Evolutionary conservation across 1,284 basidiomycete genomes (phyloP).

Genomic region (Pseudozyma pruni): DNA sequence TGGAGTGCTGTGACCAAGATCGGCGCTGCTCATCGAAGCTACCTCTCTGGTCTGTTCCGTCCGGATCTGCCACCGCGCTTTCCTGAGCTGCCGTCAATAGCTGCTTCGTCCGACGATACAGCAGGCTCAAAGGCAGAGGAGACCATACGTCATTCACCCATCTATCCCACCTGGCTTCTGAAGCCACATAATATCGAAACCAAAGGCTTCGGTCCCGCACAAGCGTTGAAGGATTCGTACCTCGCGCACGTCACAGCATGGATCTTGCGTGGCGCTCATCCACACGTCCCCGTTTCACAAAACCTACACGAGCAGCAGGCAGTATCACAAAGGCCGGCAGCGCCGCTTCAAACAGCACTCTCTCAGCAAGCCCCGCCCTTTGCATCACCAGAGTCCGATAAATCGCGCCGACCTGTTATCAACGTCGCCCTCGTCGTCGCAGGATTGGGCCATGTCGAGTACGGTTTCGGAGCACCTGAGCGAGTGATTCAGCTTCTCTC

Average conservation of each 20-base stretch:
- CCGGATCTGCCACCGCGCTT: slow-evolving; percentile 50
- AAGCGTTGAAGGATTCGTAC: slow-evolving; percentile 57
- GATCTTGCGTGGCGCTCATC: slow-evolving; percentile 26
- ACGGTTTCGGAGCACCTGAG: slow-evolving; percentile 55
- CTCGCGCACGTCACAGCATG: slow-evolving; percentile 50
- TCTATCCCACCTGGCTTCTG: slow-evolving; percentile 48
- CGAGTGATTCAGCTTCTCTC: slow-evolving; percentile 32
- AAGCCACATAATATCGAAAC: slow-evolving; percentile 30
- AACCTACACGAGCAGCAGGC: not conserved
- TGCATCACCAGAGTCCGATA: not conserved
- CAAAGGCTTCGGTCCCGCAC: slow-evolving; percentile 55
- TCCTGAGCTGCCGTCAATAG: slow-evolving; percentile 16
- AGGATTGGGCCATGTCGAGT: slow-evolving; percentile 55
- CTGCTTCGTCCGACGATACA: not conserved
- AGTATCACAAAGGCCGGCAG: not conserved
- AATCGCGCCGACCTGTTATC: slow-evolving; percentile 8
- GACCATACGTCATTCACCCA: not conserved
- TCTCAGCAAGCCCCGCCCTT: not conserved
- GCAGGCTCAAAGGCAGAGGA: not conserved
- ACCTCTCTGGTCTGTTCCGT: slow-evolving; percentile 48
- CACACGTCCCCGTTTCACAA: not conserved
- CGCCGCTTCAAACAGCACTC: not conserved
- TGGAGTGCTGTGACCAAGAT: slow-evolving; percentile 45
- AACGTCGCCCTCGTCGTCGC: slow-evolving; percentile 43
- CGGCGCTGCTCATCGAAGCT: slow-evolving; percentile 50